phyloP scores from a whole-genome alignment of 2,329 filamentous ascomycete species.

The Colletotrichum tropicale region DNA sequence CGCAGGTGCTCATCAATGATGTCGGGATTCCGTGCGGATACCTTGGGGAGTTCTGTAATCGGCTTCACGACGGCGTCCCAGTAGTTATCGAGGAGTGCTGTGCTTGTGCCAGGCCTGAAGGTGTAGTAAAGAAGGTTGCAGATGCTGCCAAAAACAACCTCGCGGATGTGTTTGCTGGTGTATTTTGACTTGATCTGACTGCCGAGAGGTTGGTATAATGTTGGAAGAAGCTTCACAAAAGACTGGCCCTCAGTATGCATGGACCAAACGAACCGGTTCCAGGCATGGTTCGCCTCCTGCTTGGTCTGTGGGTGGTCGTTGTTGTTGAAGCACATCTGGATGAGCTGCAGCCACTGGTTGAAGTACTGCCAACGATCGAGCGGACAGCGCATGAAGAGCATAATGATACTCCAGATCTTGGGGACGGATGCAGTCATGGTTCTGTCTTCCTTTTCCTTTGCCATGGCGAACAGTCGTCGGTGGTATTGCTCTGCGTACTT shows the following conservation, averaged over 20 bases:
- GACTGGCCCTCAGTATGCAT: slow-evolving; percentile 66
- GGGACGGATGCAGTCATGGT: slow-evolving; percentile 66
- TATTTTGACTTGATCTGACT: slow-evolving; percentile 72
- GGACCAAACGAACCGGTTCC: slow-evolving; percentile 83
- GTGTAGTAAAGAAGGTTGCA: slow-evolving; percentile 85
- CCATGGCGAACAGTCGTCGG: slow-evolving; percentile 70
- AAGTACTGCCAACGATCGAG: slow-evolving; percentile 76
- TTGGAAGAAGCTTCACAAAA: slow-evolving; percentile 57
- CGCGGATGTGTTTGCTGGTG: slow-evolving; percentile 61
- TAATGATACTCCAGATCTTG: slow-evolving; percentile 85
- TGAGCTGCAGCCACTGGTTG: slow-evolving; percentile 75
- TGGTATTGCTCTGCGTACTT: slow-evolving; percentile 75
- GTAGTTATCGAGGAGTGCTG: slow-evolving; percentile 71
- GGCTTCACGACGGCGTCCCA: slow-evolving; percentile 78
- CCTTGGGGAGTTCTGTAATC: slow-evolving; percentile 47
- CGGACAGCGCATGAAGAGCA: slow-evolving; percentile 75
- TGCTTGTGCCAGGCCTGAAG: slow-evolving; percentile 72
- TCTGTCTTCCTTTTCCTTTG: slow-evolving; percentile 65
- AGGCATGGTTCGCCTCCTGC: slow-evolving; percentile 80
- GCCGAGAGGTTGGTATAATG: slow-evolving; percentile 69
- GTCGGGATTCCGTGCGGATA: slow-evolving; percentile 35
- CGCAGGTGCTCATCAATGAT: slow-evolving; percentile 55
- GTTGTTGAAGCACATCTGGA: slow-evolving; percentile 85
- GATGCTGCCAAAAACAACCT: slow-evolving; percentile 69
- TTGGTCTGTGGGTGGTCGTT: slow-evolving; percentile 69